These are phyloP conservation scores for Paraurostyla sp. DNA, from an alignment of 73 alveolate genomes.

Conservation along the genomic window DNA sequence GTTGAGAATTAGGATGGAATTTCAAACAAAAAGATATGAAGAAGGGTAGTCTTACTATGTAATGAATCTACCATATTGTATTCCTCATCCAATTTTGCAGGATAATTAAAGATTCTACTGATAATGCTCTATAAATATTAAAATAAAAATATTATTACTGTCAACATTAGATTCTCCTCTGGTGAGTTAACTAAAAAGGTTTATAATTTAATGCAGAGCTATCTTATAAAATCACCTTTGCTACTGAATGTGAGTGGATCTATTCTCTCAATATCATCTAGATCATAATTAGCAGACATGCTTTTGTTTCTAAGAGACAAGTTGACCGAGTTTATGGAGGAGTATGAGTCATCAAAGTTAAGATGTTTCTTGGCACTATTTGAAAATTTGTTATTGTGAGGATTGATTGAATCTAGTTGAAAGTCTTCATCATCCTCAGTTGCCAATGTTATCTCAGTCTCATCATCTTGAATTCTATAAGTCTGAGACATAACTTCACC, in stretches of 20 bases:
- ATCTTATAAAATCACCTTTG: slow-evolving; percentile 28
- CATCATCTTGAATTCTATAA: slow-evolving; percentile 8
- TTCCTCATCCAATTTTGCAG: slow-evolving; percentile 39
- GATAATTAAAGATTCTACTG: slow-evolving; percentile 8
- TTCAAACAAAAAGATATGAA: slow-evolving; percentile 35
- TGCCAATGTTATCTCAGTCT: not conserved
- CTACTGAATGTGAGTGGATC: slow-evolving; percentile 27
- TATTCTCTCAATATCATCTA: slow-evolving; percentile 13
- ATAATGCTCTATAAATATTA: slow-evolving; percentile 39
- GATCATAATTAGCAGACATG: not conserved
- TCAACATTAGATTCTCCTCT: slow-evolving; percentile 27
- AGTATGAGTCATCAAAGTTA: not conserved
- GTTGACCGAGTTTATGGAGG: too few relatives aligned
- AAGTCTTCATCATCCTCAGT: slow-evolving; percentile 59
- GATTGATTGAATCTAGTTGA: not conserved
- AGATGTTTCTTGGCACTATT: not conserved
- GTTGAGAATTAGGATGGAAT: slow-evolving; percentile 7
- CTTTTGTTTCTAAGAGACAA: too few relatives aligned
- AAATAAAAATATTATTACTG: not conserved
- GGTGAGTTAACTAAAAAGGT: slow-evolving; percentile 36
- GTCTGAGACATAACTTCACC: not conserved
- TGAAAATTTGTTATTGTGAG: not conserved
- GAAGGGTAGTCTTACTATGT: slow-evolving; percentile 17
- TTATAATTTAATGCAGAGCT: not conserved
- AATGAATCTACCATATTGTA: slow-evolving; percentile 29